A percentile compares a stretch with the other conserved stretches of the same genome.
These are phyloP conservation scores for Hansenula sp. DNA, from an alignment of 1,139 yeast genomes.

Conservation along the genomic window DNA sequence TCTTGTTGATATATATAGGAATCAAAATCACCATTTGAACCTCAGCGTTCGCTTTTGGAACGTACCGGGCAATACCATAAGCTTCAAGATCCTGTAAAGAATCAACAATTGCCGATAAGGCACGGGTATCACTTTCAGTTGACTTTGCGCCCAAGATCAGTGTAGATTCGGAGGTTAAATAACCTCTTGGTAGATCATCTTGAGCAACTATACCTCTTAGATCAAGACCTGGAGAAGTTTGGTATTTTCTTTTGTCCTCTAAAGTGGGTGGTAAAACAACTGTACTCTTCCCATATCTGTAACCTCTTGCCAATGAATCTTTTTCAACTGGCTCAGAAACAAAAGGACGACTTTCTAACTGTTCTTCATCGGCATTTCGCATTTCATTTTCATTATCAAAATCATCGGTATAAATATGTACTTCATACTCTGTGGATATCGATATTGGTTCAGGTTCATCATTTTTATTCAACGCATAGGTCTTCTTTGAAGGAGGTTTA, in stretches of 20 bases:
- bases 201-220: slow-evolving; percentile 56
- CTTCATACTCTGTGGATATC: slow-evolving; percentile 26
- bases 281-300: slow-evolving; percentile 65
- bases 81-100: slow-evolving; percentile 45
- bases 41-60: slow-evolving; percentile 42
- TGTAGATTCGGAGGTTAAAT: slow-evolving; percentile 54
- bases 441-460: slow-evolving; percentile 24
- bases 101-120: slow-evolving; percentile 52
- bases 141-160: slow-evolving; percentile 48
- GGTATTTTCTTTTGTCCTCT: slow-evolving; percentile 36
- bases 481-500: slow-evolving; percentile 31
- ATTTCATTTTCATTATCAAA: slow-evolving; percentile 25
- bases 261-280: slow-evolving; percentile 46
- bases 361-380: slow-evolving; percentile 19
- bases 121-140: slow-evolving; percentile 34
- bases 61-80: slow-evolving; percentile 62
- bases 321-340: slow-evolving; percentile 26
- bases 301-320: slow-evolving; percentile 43
- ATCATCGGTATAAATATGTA: slow-evolving; percentile 24
- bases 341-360: slow-evolving; percentile 10
- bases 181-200: slow-evolving; percentile 51
- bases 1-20: slow-evolving; percentile 38
- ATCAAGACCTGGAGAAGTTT: slow-evolving; percentile 50
- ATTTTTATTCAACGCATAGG: slow-evolving; percentile 21
- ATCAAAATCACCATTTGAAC: slow-evolving; percentile 55